Percentiles rank a stretch among this genome's conserved stretches.
Conservation (phyloP, 2,329 filamentous ascomycete species). For the Trichophaea hybrida region DNA sequence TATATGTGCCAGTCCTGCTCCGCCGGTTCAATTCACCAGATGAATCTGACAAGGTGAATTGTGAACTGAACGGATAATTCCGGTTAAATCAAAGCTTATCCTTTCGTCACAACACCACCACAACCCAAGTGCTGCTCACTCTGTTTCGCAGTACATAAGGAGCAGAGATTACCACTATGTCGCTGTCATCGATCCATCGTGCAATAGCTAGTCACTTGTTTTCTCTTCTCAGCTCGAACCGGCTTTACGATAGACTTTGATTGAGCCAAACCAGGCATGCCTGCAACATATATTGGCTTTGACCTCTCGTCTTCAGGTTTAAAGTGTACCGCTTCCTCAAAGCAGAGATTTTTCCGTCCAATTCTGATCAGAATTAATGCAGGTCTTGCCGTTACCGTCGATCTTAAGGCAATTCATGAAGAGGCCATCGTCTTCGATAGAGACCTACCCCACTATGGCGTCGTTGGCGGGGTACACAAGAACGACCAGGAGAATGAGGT, state of each 20-base stretch:
- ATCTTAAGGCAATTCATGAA: slow-evolving; percentile 65
- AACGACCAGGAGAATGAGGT: slow-evolving; percentile 77
- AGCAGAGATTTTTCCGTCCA: too few species aligned
- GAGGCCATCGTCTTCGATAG: slow-evolving; percentile 92
- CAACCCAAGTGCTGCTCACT: not conserved
- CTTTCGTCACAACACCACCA: not conserved
- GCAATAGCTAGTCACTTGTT: not conserved
- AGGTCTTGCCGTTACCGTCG: slow-evolving; percentile 73
- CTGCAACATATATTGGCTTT: slow-evolving; percentile 58
- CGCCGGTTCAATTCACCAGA: not conserved
- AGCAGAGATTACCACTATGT: not conserved
- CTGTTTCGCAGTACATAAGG: not conserved
- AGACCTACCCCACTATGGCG: slow-evolving; percentile 62
- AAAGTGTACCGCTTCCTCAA: slow-evolving; percentile 47
- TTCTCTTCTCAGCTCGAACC: not conserved
- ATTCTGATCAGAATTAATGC: not conserved
- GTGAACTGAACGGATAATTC: not conserved
- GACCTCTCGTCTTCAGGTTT: slow-evolving; percentile 95
- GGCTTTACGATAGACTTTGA: not conserved
- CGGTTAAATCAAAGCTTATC: slow-evolving; percentile 1
- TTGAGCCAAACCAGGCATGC: not conserved
- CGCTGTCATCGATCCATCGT: not conserved
- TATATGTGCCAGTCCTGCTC: too few species aligned
- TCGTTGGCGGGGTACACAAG: slow-evolving; percentile 75
- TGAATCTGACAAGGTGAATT: not conserved